Conservation (phyloP, 2,329 filamentous ascomycete species). For the Trichoderma endophyticum region DNA sequence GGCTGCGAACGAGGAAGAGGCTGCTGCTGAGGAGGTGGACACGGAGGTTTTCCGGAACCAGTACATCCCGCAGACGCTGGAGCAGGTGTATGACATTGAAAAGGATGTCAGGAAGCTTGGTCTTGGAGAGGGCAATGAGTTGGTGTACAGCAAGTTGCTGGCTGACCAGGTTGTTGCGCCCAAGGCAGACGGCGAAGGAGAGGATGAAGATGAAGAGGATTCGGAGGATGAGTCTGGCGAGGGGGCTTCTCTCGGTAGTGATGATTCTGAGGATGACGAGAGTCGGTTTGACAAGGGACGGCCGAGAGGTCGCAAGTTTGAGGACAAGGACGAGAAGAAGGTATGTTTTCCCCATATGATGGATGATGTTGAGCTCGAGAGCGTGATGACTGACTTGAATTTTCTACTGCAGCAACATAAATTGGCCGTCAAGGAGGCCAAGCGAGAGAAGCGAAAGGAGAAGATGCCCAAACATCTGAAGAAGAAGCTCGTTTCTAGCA, state of each 20-base stretch:
- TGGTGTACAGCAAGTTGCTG: slow-evolving; percentile 82
- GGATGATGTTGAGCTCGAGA: not conserved
- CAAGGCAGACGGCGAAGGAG: slow-evolving; percentile 38
- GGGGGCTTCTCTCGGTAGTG: slow-evolving; percentile 46
- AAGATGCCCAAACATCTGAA: slow-evolving; percentile 98
- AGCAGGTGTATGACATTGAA: slow-evolving; percentile 95
- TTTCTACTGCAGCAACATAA: slow-evolving; percentile 61
- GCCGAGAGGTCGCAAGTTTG: slow-evolving; percentile 79
- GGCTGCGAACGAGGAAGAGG: slow-evolving; percentile 48
- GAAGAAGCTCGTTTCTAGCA: slow-evolving; percentile 73
- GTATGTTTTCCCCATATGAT: slow-evolving; percentile 35
- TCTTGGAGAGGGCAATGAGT: slow-evolving; percentile 68
- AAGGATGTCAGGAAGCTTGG: slow-evolving; percentile 78
- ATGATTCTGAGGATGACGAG: slow-evolving; percentile 45
- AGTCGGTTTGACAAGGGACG: slow-evolving; percentile 60
- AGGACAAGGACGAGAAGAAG: slow-evolving; percentile 88
- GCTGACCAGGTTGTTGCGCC: slow-evolving; percentile 60
- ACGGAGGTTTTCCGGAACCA: slow-evolving; percentile 93
- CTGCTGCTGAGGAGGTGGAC: slow-evolving; percentile 68
- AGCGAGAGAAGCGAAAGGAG: slow-evolving; percentile 85
- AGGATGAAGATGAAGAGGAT: slow-evolving; percentile 38
- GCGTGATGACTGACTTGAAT: not conserved
- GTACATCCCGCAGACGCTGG: slow-evolving; percentile 92
- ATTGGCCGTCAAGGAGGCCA: slow-evolving; percentile 87
- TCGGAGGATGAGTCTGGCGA: slow-evolving; percentile 48